A percentile compares a stretch with the other conserved stretches of the same genome.
phyloP scores from a whole-genome alignment of 2,329 filamentous ascomycete species.

The Thielaviopsis populi region DNA sequence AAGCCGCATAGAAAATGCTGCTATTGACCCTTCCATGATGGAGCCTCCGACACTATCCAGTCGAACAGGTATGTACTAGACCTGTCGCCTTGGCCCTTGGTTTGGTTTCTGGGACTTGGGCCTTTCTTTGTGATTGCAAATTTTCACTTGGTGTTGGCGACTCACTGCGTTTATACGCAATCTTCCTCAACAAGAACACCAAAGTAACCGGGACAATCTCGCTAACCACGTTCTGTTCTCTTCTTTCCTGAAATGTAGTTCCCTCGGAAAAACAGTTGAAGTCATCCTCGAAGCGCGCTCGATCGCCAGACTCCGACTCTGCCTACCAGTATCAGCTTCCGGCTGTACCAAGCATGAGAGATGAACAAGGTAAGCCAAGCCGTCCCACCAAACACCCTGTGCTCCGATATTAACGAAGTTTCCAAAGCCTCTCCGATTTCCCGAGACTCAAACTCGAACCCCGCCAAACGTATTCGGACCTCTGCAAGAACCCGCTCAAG shows the following conservation, averaged over 20 bases:
- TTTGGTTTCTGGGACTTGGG: too few species aligned
- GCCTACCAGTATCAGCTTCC: conserved; percentile 9
- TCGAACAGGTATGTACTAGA: not conserved
- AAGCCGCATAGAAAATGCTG: not conserved
- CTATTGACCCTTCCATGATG: not conserved
- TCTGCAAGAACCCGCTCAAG: not conserved
- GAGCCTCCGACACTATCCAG: not conserved
- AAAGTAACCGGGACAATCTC: not conserved
- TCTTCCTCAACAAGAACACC: too few species aligned
- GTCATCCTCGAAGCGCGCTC: conserved; percentile 12
- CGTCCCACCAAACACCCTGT: not conserved
- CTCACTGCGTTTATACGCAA: too few species aligned
- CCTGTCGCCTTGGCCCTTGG: too few species aligned
- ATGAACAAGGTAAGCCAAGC: conserved; percentile 56
- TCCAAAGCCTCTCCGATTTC: not conserved
- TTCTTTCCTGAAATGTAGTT: not conserved
- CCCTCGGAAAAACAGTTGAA: not conserved
- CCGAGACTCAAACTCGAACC: not conserved
- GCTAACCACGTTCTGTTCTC: not conserved
- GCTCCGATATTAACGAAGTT: not conserved
- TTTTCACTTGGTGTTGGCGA: too few species aligned
- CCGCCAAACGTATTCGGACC: conserved; percentile 22
- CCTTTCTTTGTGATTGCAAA: too few species aligned
- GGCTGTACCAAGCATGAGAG: conserved; percentile 28
- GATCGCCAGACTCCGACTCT: conserved; percentile 8